Conservation (phyloP, 1,139 yeast species). For the Blastobotrys malaysiensis region DNA sequence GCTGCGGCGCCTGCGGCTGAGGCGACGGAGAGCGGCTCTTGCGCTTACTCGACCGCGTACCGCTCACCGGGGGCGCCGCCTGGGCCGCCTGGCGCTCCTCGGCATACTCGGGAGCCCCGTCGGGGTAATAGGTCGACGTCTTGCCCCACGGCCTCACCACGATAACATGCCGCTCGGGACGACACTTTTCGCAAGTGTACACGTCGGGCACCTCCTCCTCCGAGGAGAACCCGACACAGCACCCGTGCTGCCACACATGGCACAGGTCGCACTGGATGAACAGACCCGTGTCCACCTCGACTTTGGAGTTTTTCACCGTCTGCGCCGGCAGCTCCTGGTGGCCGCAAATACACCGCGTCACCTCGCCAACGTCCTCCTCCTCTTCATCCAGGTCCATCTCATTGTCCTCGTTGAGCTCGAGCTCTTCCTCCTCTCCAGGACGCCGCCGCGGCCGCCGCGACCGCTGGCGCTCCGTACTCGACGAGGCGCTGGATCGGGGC, state of each 20-base stretch:
- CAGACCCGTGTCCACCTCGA: slow-evolving; percentile 64
- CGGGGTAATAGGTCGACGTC: slow-evolving; percentile 40
- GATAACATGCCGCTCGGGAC: slow-evolving; percentile 70
- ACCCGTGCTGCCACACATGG: slow-evolving; percentile 97
- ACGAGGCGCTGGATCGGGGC: slow-evolving; percentile 2
- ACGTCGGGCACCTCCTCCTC: slow-evolving; percentile 81
- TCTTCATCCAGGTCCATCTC: slow-evolving; percentile 16
- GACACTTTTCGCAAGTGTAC: slow-evolving; percentile 89
- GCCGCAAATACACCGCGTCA: slow-evolving; percentile 88
- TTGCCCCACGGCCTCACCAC: slow-evolving; percentile 45
- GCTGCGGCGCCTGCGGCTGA: neutral
- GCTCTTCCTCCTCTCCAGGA: slow-evolving; percentile 6
- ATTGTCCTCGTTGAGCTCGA: slow-evolving; percentile 11
- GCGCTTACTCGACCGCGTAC: neutral
- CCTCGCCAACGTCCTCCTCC: slow-evolving; percentile 46
- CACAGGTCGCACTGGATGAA: slow-evolving; percentile 90
- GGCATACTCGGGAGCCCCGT: slow-evolving; percentile 8
- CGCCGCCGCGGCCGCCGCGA: slow-evolving; percentile 6
- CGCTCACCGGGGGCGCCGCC: neutral
- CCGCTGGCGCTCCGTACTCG: slow-evolving; percentile 1
- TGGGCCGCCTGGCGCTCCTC: neutral
- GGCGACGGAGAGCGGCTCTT: neutral
- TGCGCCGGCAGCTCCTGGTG: slow-evolving; percentile 58
- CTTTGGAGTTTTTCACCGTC: slow-evolving; percentile 29
- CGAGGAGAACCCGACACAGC: slow-evolving; percentile 76